Evolutionary conservation across 768 basidiomycete species (phyloP).

Genomic region (Lepiota brunneoincarnata): DNA sequence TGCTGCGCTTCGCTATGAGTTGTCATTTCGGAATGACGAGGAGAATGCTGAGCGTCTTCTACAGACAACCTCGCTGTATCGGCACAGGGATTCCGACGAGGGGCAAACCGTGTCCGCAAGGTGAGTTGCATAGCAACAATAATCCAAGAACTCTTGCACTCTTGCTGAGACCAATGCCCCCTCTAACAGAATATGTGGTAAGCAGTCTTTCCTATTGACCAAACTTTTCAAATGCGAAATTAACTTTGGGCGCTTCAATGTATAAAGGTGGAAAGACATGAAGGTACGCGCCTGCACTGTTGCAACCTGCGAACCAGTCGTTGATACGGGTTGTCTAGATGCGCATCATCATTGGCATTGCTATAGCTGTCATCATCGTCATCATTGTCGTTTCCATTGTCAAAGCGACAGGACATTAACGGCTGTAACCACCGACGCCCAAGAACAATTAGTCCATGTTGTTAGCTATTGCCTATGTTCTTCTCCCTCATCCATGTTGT

Average conservation of each 20-base stretch:
- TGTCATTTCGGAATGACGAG: background rate
- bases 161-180: slow-evolving; percentile 7
- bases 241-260: slow-evolving; percentile 12
- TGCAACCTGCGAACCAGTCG: background rate
- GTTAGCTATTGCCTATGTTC: slow-evolving; percentile 7
- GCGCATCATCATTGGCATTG: slow-evolving; percentile 94
- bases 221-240: slow-evolving; percentile 2
- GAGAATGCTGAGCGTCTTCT: slow-evolving; percentile 6
- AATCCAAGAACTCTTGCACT: background rate
- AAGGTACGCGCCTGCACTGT: slow-evolving; percentile 52
- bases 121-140: slow-evolving; percentile 37
- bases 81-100: slow-evolving; percentile 97
- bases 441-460: slow-evolving; percentile 6
- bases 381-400: slow-evolving; percentile 97
- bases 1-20: no score
- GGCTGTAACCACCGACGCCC: background rate
- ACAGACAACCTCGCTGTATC: slow-evolving; percentile 95
- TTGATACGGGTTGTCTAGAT: slow-evolving; percentile 49
- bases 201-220: slow-evolving; percentile 26
- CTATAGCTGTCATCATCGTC: slow-evolving; percentile 85
- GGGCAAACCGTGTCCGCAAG: slow-evolving; percentile 97
- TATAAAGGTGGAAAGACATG: slow-evolving; percentile 94
- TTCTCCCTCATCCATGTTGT: slow-evolving; percentile 20
- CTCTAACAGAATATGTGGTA: slow-evolving; percentile 83
- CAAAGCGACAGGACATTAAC: slow-evolving; percentile 67